A percentile compares a stretch with the other conserved stretches of the same genome.
Conservation (phyloP, 257 asterid species). For the Cordia subcordata region DNA sequence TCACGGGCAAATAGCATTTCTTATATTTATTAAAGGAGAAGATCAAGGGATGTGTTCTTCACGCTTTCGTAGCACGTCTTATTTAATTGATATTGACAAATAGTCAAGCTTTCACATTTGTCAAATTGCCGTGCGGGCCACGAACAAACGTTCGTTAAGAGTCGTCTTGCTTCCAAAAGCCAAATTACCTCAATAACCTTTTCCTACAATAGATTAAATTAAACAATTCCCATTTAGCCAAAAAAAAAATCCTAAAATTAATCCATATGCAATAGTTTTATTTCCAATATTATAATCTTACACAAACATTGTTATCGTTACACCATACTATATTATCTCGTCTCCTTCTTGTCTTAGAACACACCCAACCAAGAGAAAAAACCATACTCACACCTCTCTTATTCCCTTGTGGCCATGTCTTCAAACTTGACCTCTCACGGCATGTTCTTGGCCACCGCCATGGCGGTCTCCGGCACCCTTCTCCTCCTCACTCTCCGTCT, state of each 20-base stretch:
- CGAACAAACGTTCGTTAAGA: background rate
- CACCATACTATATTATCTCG: too few relatives aligned
- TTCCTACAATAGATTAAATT: too few relatives aligned
- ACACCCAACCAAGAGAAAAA: background rate
- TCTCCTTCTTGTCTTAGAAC: too few relatives aligned
- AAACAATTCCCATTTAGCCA: background rate
- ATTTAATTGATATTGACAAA: too few relatives aligned
- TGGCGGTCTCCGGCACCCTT: slow-evolving; percentile 88
- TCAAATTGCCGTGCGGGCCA: slow-evolving; percentile 6
- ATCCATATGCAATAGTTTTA: background rate
- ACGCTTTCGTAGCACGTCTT: too few relatives aligned
- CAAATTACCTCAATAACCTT: background rate
- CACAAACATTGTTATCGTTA: too few relatives aligned
- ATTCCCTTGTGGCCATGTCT: slow-evolving; percentile 17
- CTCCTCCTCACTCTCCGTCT: slow-evolving; percentile 63
- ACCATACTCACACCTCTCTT: background rate
- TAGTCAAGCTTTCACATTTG: background rate
- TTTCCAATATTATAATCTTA: too few relatives aligned
- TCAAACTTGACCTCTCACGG: slow-evolving; percentile 59
- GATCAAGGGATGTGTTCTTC: too few relatives aligned
- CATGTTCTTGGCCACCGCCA: slow-evolving; percentile 71
- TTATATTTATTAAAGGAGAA: too few relatives aligned
- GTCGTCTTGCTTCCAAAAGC: too few relatives aligned
- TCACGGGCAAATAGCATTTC: too few relatives aligned
- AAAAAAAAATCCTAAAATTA: too few relatives aligned